phyloP scores from a whole-genome alignment of 2,329 filamentous ascomycete genomes.

The Calonectria montana region DNA sequence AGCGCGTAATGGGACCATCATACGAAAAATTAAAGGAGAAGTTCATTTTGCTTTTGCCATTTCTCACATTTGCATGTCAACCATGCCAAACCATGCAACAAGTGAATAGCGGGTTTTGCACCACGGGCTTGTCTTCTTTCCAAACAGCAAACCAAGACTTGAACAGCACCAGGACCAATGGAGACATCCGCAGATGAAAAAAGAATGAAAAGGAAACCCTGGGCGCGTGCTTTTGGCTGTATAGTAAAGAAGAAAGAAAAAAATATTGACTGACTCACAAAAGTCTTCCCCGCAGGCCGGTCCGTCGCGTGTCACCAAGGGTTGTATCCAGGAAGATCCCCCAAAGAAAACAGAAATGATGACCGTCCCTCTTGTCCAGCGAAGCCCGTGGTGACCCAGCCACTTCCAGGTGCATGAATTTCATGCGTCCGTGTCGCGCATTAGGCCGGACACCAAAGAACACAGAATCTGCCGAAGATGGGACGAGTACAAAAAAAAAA shows the following conservation, averaged over 20 bases:
- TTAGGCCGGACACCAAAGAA: not conserved
- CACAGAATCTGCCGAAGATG: not conserved
- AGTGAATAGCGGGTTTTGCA: not conserved
- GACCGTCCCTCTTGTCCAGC: not conserved
- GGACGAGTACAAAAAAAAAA: no score
- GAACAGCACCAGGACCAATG: not conserved
- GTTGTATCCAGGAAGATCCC: not conserved
- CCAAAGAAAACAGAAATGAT: not conserved
- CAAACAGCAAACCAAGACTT: not conserved
- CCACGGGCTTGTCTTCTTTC: not conserved
- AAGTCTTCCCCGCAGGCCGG: not conserved
- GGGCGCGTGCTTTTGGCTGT: not conserved
- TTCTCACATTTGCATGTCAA: not conserved
- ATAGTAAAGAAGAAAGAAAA: not conserved
- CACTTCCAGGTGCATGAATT: not conserved
- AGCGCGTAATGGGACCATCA: not conserved
- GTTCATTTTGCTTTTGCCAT: not conserved
- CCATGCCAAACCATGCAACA: not conserved
- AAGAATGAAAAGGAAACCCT: not conserved
- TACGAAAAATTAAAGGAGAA: not conserved
- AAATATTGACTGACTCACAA: not conserved
- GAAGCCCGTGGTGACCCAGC: not conserved
- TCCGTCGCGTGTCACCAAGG: constrained; percentile 1
- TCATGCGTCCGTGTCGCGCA: not conserved
- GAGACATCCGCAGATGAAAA: not conserved